These are phyloP conservation scores for Trametes polyzona DNA, from an alignment of 1,284 basidiomycete genomes.

Conservation along the genomic window DNA sequence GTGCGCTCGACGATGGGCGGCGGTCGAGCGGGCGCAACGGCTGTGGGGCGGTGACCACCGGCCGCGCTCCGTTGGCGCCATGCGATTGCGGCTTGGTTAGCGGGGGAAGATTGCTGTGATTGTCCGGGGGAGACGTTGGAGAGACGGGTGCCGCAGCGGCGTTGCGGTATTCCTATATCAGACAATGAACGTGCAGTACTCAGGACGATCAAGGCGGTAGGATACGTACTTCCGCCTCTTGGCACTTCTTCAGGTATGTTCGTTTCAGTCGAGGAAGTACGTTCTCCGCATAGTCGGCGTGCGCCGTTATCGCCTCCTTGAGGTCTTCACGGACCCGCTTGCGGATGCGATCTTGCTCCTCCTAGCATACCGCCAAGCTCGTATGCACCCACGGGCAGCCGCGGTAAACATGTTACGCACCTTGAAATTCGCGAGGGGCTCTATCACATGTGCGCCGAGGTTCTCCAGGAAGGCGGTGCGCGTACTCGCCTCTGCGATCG, in stretches of 20 bases:
- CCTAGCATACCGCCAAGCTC: constrained; percentile 46
- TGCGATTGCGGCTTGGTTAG: constrained; percentile 38
- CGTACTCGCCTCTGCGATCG: constrained; percentile 74
- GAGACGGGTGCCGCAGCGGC: constrained; percentile 43
- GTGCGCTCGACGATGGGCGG: constrained; percentile 65
- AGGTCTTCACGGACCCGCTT: constrained; percentile 90
- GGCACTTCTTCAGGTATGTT: constrained; percentile 78
- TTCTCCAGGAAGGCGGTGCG: constrained; percentile 77
- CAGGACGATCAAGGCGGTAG: neutral
- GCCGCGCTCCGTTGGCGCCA: constrained; percentile 40
- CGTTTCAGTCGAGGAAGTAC: constrained; percentile 79
- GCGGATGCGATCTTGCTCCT: constrained; percentile 85
- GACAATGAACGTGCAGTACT: neutral
- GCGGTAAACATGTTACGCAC: constrained; percentile 41
- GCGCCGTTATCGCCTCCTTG: constrained; percentile 72
- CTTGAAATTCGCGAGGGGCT: constrained; percentile 67
- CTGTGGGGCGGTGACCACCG: constrained; percentile 65
- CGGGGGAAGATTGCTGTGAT: constrained; percentile 32
- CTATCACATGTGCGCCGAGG: constrained; percentile 74
- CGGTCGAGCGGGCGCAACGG: constrained; percentile 73
- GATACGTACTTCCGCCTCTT: constrained; percentile 74
- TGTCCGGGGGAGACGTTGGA: constrained; percentile 27
- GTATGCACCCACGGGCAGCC: neutral
- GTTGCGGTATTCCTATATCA: constrained; percentile 62
- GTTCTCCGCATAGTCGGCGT: constrained; percentile 79